phyloP scores from a whole-genome alignment of 495 filamentous ascomycete species.

The Thermothielavioides terrestris region DNA sequence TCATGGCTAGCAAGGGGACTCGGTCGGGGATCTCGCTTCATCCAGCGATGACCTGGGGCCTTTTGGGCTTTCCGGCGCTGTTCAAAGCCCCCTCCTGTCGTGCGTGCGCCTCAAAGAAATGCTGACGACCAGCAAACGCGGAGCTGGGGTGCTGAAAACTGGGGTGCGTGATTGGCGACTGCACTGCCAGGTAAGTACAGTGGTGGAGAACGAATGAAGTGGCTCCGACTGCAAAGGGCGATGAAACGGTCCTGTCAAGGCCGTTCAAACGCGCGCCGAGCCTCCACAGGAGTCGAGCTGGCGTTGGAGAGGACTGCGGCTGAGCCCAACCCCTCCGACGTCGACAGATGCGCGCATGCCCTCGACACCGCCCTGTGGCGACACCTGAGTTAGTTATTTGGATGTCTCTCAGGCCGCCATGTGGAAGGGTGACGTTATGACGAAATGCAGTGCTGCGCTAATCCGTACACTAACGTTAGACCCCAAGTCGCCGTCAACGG shows the following conservation, averaged over 20 bases:
- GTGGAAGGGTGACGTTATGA: too few species aligned
- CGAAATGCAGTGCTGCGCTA: too few species aligned
- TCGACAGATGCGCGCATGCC: too few species aligned
- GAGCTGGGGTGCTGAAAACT: background rate
- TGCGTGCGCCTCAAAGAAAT: background rate
- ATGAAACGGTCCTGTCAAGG: background rate
- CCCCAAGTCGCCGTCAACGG: too few species aligned
- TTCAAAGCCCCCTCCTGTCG: background rate
- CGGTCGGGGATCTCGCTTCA: background rate
- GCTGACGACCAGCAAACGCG: background rate
- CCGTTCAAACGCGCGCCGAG: background rate
- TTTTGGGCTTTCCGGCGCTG: background rate
- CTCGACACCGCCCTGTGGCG: too few species aligned
- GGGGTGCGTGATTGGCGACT: background rate
- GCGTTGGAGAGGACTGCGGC: too few species aligned
- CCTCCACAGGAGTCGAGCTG: too few species aligned
- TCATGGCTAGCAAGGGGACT: constrained; percentile 8
- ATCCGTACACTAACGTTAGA: too few species aligned
- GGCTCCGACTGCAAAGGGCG: background rate
- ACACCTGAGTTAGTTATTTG: too few species aligned
- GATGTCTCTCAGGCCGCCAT: too few species aligned
- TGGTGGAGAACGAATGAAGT: background rate
- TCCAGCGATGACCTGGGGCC: background rate
- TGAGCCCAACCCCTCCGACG: too few species aligned
- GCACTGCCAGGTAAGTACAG: background rate